Evolutionary conservation across 2,329 filamentous ascomycete species (phyloP), one percentile per base, ranked within the genome.

Genomic region (Phyllosticta citribraziliensis): DNA sequence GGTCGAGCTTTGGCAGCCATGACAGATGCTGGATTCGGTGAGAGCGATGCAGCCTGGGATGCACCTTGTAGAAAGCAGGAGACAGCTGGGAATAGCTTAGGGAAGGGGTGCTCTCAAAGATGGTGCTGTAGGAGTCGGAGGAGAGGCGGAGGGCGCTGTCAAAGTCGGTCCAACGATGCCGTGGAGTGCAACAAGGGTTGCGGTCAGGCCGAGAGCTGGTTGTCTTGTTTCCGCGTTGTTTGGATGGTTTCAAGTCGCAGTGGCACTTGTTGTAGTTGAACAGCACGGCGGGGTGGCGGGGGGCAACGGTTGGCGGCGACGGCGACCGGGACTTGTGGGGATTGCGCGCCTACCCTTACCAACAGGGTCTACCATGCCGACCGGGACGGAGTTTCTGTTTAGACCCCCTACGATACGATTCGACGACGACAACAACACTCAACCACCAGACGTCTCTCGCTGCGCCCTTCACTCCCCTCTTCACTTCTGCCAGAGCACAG

Each of bases 361-460:
- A 33, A 61, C 59, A 61, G 59, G 59, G 59, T 61, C 59, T 53
- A 22, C 40, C 40, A 47, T 47, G 40, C 40, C 40, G 40, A 47
- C 40, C 40, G 40, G 40, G 40, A 47, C 40, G 40, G 40, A 47
- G 40, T 47, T 47, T 47, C 40, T 47, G 40, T 47, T 47, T 56
- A 27, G 59, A 54, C 54, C 53, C 59, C 40, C 35, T 57, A 57
- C 52, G 52, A 55, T 61, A 52, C 50, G 33, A 53, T 35, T 33
- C 52, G 33, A 30, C 19, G 57, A 55, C 58, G 56, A 60, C 59
- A 53, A 61, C 59, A 57, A 52, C 59, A 51, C 57, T 51, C 57
- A 47, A 30, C 30, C 22, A 51, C 12, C 22, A 19, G 20, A 17
- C 25, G 40, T 14, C 40, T 30, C 55, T 51, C 55, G 17, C 20